A percentile compares a stretch with the other conserved stretches of the same genome.
phyloP scores from a whole-genome alignment of 2,329 filamentous ascomycete genomes.

The Colletotrichum sp. region DNA sequence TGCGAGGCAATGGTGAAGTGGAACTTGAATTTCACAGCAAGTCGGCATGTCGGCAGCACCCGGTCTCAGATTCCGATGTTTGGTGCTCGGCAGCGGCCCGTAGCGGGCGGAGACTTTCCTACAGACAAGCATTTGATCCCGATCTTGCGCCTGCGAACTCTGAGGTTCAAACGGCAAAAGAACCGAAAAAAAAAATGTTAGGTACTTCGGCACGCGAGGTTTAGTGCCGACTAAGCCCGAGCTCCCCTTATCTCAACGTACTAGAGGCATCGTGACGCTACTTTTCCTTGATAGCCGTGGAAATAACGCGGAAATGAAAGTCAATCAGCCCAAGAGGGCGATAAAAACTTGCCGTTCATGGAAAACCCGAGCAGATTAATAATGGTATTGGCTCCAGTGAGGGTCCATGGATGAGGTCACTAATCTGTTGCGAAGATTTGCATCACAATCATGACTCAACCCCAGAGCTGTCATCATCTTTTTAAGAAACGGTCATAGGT shows the following conservation, averaged over 20 bases:
- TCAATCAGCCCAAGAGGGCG: accelerated
- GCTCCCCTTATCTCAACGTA: neutral
- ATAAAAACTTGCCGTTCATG: neutral
- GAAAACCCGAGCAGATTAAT: neutral
- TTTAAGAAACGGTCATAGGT: neutral
- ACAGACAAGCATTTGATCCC: neutral
- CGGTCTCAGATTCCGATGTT: neutral
- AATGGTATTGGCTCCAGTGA: neutral
- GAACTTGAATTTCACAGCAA: neutral
- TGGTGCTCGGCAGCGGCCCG: neutral
- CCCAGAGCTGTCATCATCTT: neutral
- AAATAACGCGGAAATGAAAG: neutral
- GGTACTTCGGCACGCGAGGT: neutral
- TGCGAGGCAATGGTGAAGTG: neutral
- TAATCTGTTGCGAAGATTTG: neutral
- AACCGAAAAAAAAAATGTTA: neutral
- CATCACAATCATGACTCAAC: neutral
- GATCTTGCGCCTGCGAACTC: neutral
- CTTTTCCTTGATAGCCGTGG: neutral
- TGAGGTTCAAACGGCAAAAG: neutral
- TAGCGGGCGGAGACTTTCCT: neutral
- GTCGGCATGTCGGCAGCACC: neutral
- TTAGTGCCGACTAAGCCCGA: neutral
- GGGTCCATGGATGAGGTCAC: neutral
- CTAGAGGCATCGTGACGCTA: neutral